Percentiles rank a stretch among this genome's conserved stretches.
Conservation (phyloP, 768 basidiomycete genomes). For the Mycena rosella region DNA sequence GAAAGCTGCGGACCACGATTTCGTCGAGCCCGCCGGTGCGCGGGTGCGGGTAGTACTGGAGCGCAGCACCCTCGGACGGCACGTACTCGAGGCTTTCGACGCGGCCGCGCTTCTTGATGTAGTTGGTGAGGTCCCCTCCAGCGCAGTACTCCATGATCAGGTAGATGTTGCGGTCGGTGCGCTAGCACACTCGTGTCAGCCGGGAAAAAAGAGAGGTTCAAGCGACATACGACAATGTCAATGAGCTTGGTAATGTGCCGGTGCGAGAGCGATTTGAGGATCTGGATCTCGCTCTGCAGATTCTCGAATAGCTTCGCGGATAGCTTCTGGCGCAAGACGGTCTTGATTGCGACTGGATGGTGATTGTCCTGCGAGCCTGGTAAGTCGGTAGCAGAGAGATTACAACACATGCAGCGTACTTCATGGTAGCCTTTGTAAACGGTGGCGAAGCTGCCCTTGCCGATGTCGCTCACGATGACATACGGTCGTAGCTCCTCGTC, state of each 20-base stretch:
- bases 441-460: constrained; percentile 95
- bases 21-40: constrained; percentile 91
- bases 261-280: constrained; percentile 93
- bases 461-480: constrained; percentile 80
- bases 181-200: constrained; percentile 54
- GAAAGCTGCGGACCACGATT: constrained; percentile 90
- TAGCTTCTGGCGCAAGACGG: constrained; percentile 88
- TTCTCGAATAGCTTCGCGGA: constrained; percentile 96
- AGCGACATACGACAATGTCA: constrained; percentile 83
- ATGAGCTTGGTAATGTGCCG: constrained; percentile 93
- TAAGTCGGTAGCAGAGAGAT: background rate
- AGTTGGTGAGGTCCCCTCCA: constrained; percentile 95
- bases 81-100: constrained; percentile 90
- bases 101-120: constrained; percentile 97
- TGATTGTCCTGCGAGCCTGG: constrained; percentile 72
- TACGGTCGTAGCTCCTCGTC: constrained; percentile 84
- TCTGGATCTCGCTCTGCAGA: constrained; percentile 97
- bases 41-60: constrained; percentile 93
- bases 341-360: constrained; percentile 92
- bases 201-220: constrained; percentile 32
- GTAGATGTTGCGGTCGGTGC: constrained; percentile 85
- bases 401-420: constrained; percentile 59
- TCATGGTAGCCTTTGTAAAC: constrained; percentile 95
- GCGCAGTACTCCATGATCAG: constrained; percentile 98
- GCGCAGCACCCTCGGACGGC: constrained; percentile 75